phyloP scores from a whole-genome alignment of 2,329 filamentous ascomycete species.

The Ilyonectria sp. region DNA sequence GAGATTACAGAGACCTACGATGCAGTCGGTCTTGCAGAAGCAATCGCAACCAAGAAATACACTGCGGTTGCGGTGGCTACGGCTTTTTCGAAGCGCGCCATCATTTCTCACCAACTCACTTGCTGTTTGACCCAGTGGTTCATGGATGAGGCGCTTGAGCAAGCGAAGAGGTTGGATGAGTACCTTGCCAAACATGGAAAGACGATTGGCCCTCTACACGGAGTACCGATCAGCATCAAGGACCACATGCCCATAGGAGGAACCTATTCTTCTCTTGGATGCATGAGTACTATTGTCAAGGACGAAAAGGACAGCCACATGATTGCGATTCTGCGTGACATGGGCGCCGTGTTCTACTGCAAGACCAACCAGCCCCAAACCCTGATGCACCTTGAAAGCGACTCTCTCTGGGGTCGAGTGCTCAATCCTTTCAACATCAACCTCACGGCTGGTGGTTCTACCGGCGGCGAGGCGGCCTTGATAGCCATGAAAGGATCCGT shows the following conservation, averaged over 20 bases:
- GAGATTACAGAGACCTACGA: constrained; percentile 65
- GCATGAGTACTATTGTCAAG: constrained; percentile 65
- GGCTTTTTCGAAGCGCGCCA: constrained; percentile 68
- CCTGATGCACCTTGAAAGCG: constrained; percentile 68
- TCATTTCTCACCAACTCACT: constrained; percentile 70
- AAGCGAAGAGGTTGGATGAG: constrained; percentile 58
- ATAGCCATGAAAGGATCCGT: constrained; percentile 56
- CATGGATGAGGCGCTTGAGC: constrained; percentile 63
- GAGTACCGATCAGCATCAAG: constrained; percentile 47
- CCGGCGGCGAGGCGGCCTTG: constrained; percentile 67
- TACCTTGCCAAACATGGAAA: constrained; percentile 54
- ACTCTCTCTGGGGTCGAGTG: constrained; percentile 71
- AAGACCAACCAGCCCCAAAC: constrained; percentile 76
- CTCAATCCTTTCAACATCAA: constrained; percentile 73
- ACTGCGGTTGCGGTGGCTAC: constrained; percentile 57
- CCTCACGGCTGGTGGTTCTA: constrained; percentile 73
- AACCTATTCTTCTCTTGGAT: constrained; percentile 65
- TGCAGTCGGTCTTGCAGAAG: constrained; percentile 57
- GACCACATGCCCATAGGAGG: constrained; percentile 72
- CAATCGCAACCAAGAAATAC: constrained; percentile 54
- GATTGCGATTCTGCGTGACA: constrained; percentile 67
- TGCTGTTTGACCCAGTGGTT: constrained; percentile 67
- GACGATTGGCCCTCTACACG: constrained; percentile 42
- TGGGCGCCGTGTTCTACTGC: constrained; percentile 64
- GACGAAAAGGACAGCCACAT: constrained; percentile 69